These are phyloP conservation scores for Plasmodium blacklocki DNA, from an alignment of 169 alveolate species.

Conservation along the genomic window DNA sequence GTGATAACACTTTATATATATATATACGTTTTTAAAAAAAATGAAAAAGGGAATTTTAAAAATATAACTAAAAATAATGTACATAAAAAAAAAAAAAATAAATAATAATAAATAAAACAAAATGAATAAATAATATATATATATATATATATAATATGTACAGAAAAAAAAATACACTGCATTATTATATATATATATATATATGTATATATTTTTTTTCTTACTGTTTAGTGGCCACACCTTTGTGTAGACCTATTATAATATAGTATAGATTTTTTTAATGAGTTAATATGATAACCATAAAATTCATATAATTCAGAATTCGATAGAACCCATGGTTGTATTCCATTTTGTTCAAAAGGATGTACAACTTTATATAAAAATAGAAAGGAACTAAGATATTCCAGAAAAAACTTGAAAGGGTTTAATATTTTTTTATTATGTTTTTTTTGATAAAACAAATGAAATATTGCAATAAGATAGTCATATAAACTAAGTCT, in stretches of 20 bases:
- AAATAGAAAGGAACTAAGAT: constrained; percentile 51
- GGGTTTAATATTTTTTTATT: background rate
- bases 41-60: too few species aligned
- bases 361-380: constrained; percentile 46
- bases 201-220: too few species aligned
- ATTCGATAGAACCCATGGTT: constrained; percentile 62
- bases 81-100: too few species aligned
- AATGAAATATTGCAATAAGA: background rate
- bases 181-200: too few species aligned
- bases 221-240: background rate
- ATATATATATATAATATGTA: too few species aligned
- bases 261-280: constrained; percentile 31
- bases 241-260: constrained; percentile 39
- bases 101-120: too few species aligned
- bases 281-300: constrained; percentile 21
- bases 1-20: too few species aligned
- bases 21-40: too few species aligned
- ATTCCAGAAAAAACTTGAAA: constrained; percentile 17
- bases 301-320: constrained; percentile 56
- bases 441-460: background rate
- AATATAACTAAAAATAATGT: too few species aligned
- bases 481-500: constrained; percentile 34
- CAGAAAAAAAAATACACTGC: too few species aligned
- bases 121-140: too few species aligned
- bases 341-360: constrained; percentile 66